Base-by-base conservation (phyloP, 1,139 yeast species). In the Kluyveromyces sp. region DNA sequence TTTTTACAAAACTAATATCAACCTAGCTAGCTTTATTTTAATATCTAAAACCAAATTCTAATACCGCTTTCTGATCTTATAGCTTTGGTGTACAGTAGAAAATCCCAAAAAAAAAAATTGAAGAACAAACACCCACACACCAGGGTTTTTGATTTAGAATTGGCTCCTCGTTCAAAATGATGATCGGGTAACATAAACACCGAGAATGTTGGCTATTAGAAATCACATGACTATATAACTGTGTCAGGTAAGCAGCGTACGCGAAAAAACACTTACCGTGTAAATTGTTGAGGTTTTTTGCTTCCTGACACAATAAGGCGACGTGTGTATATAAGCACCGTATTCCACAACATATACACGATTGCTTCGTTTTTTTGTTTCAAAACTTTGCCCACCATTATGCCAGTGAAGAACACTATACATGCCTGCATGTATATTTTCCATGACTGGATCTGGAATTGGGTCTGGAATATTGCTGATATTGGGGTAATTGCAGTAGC, bases 371-470 rank as follows among this genome's bases (percentile, higher is more conserved):
- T 15, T 25, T 7, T n/a, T 26, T 21, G 27, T 27, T 34, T 41
- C 33, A 41, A n/a, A 15, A 26, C 27, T 27, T 30, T 34, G 3
- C 43, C 43, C 6, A 41, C 34, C n/a, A 41, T 27, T n/a, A 34
- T 3, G 25, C 43, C 43, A 6, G 43, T 21, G 27, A 41, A 29
- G 25, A 41, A 35, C 4, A 34, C 25, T 4, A 41, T 7, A 30
- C 43, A 34, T 41, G 43, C 38, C 38, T 41, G 37, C 34, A 41
- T 34, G 43, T 41, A 34, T 34, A 21, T 27, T 25, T 34, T 41
- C 10, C 27, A 28, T 8, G 28, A 28, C 21, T 15, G 21, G 21
- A 15, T 15, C 21, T 15, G 21, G 21, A 15, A 15, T 15, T 15
- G 21, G 21, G 21, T 7, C 15, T 41, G 37, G 25, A n/a, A 29